phyloP scores from a whole-genome alignment of 2,329 filamentous ascomycete species.

The Aspergillus sp. region DNA sequence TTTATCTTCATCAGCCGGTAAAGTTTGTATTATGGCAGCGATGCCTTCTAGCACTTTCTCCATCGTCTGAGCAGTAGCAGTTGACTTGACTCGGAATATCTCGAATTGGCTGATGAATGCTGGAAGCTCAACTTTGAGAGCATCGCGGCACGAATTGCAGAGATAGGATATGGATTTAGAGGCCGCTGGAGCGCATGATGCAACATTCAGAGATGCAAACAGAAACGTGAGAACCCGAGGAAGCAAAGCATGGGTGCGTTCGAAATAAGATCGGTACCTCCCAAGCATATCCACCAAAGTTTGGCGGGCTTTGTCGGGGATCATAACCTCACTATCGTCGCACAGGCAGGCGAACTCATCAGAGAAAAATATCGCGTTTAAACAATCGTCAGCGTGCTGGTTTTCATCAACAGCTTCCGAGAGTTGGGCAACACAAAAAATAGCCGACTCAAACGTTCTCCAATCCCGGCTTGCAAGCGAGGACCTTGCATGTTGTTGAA shows the following conservation, averaged over 20 bases:
- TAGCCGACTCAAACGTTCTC: slow-evolving; percentile 45
- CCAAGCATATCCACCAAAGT: slow-evolving; percentile 45
- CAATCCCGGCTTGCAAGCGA: slow-evolving; percentile 38
- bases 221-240: slow-evolving; percentile 45
- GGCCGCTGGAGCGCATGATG: slow-evolving; percentile 42
- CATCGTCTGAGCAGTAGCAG: slow-evolving; percentile 38
- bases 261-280: slow-evolving; percentile 45
- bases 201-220: slow-evolving; percentile 44
- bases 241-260: slow-evolving; percentile 42
- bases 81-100: slow-evolving; percentile 37
- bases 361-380: slow-evolving; percentile 43
- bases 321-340: slow-evolving; percentile 27
- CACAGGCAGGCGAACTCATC: slow-evolving; percentile 37
- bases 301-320: slow-evolving; percentile 40
- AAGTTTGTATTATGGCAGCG: slow-evolving; percentile 44
- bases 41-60: slow-evolving; percentile 47
- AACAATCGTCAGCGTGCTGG: slow-evolving; percentile 40
- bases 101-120: slow-evolving; percentile 45
- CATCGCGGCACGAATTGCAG: slow-evolving; percentile 44
- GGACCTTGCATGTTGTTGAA: slow-evolving; percentile 38
- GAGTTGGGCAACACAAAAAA: slow-evolving; percentile 46
- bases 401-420: slow-evolving; percentile 48
- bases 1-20: slow-evolving; percentile 41
- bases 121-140: slow-evolving; percentile 42
- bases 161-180: slow-evolving; percentile 46